Percentiles rank a stretch among this genome's conserved stretches.
Evolutionary conservation across 1,139 yeast species (phyloP).

Genomic region (Lodderomyces margitis): DNA sequence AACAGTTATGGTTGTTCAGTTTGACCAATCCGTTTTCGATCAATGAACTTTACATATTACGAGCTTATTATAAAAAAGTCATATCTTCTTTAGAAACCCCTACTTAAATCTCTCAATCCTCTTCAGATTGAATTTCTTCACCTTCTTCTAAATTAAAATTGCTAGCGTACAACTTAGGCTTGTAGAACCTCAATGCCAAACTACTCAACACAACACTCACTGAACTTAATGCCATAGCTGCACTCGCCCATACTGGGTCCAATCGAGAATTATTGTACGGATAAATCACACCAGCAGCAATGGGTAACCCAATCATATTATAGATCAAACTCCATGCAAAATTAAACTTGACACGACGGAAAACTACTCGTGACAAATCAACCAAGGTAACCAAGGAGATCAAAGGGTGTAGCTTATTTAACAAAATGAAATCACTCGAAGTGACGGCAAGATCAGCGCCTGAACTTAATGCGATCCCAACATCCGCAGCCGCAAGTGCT

Average conservation of each 20-base stretch:
- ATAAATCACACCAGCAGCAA: conserved; percentile 63
- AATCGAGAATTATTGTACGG: conserved; percentile 52
- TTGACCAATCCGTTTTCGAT: conserved; percentile 47
- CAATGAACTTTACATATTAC: neutral
- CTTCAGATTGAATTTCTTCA: conserved; percentile 8
- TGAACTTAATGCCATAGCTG: conserved; percentile 65
- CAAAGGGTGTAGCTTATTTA: conserved; percentile 47
- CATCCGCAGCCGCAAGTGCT: conserved; percentile 57
- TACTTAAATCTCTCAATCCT: conserved; percentile 2
- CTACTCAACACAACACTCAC: conserved; percentile 58
- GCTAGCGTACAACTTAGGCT: conserved; percentile 31
- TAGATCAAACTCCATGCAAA: conserved; percentile 34
- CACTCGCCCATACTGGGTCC: conserved; percentile 66
- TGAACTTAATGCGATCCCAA: conserved; percentile 57
- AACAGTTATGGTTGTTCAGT: conserved; percentile 82
- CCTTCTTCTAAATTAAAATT: conserved; percentile 14
- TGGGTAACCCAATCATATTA: conserved; percentile 44
- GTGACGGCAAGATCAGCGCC: conserved; percentile 61
- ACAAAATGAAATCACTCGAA: conserved; percentile 55
- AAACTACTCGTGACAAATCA: conserved; percentile 45
- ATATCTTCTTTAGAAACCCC: neutral
- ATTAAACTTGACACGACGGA: conserved; percentile 52
- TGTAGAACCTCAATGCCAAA: conserved; percentile 48
- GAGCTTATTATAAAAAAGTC: neutral
- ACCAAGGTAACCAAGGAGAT: conserved; percentile 48